Evolutionary conservation across 1,139 yeast genomes (phyloP), one percentile per base, ranked within the genome.

Genomic region (Eremothecium coryli): DNA sequence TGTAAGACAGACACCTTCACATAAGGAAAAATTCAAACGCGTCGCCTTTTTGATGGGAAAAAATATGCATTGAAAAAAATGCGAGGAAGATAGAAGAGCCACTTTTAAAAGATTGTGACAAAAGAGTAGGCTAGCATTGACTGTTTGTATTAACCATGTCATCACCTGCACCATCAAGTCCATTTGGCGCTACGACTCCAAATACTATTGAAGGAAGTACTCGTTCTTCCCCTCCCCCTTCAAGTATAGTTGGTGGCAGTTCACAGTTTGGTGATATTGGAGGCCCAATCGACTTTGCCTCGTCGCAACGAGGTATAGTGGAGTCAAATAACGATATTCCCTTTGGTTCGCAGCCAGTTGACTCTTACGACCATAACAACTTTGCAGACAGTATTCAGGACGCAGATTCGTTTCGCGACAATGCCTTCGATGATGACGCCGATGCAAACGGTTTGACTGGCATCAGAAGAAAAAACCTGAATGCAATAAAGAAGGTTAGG

Each of bases 401-500:
- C 50, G 14, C 57, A 46, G 32, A 44, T 39, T 22, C 38, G 10
- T 43, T 44, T 16, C 36, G 44, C 4, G 52, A 44, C 23, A 43
- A 36, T 12, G 41, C 37, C 17, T 32, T 42, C 9, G 46, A 41
- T 10, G 52, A 47, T 18, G 39, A 37, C 10, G 48, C 29, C 20
- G 47, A 40, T 12, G 42, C 44, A 21, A 32, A 46, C 22, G 58
- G 58, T 4, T 43, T 52, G 39, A 51, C 46, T 32, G 54, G 53
- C 24, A 33, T 53, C 31, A 42, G 52, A 37, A 50, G 54, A 38
- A 46, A 56, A 37, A 49, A 73, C 44, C 65, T 76, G 40, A 70
- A 76, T 36, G 73, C 76, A 26, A 85, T 88, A 34, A 88, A 94
- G 23, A 84, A 82, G 56, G 95, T 90, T 20, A 74, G 75, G 14